Conservation (phyloP, 2,329 filamentous ascomycete genomes). For the Lithohypha guttulata region DNA sequence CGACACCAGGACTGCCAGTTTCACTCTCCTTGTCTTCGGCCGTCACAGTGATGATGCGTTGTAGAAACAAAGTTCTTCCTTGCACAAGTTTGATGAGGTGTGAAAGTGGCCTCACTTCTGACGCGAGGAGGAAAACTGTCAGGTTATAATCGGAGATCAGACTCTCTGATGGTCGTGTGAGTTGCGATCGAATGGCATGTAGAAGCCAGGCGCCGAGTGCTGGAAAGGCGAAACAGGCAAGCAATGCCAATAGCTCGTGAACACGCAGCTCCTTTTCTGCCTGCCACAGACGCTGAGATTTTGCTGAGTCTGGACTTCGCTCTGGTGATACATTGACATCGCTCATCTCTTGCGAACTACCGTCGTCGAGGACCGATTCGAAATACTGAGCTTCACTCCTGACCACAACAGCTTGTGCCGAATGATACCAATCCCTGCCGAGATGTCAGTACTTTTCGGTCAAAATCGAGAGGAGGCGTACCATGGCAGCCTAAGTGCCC, state of each 20-base stretch:
- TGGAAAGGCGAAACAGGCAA: slow-evolving; percentile 70
- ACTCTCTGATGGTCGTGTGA: slow-evolving; percentile 73
- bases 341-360: slow-evolving; percentile 10
- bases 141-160: slow-evolving; percentile 89
- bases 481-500: slow-evolving; percentile 86
- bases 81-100: slow-evolving; percentile 75
- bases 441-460: slow-evolving; percentile 5
- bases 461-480: slow-evolving; percentile 31
- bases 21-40: slow-evolving; percentile 38
- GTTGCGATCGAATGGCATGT: slow-evolving; percentile 66
- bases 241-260: slow-evolving; percentile 64
- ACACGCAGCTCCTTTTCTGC: slow-evolving; percentile 56
- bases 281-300: slow-evolving; percentile 17
- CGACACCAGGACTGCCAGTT: slow-evolving; percentile 30
- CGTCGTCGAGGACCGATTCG: slow-evolving; percentile 13
- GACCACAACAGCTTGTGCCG: slow-evolving; percentile 51
- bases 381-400: slow-evolving; percentile 34
- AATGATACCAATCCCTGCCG: slow-evolving; percentile 60
- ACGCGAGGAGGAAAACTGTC: slow-evolving; percentile 76
- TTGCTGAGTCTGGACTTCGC: background rate
- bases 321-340: slow-evolving; percentile 8
- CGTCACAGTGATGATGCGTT: slow-evolving; percentile 53
- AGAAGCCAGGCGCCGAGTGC: slow-evolving; percentile 71
- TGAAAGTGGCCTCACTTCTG: slow-evolving; percentile 71
- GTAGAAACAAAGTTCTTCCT: slow-evolving; percentile 67